Percentiles rank a stretch among this genome's conserved stretches.
These are phyloP conservation scores for Cornus florida DNA, from an alignment of 148 eudicot species.

Conservation along the genomic window DNA sequence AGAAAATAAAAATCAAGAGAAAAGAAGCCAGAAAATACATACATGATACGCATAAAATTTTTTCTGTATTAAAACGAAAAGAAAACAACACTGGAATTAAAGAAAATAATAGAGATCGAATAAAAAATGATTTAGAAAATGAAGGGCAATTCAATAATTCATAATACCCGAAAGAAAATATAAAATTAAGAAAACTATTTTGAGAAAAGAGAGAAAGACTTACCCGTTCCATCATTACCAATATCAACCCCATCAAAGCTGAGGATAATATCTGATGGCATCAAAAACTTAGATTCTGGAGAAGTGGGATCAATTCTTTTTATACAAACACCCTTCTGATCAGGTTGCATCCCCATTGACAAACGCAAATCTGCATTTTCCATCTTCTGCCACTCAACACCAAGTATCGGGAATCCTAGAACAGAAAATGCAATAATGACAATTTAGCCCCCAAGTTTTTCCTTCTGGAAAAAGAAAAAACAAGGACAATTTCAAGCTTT, in stretches of 20 bases:
- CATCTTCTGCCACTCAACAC: slow-evolving; percentile 96
- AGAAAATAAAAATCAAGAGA: no score
- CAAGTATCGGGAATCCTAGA: slow-evolving; percentile 79
- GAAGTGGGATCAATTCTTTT: slow-evolving; percentile 84
- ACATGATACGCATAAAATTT: background rate
- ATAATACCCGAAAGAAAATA: background rate
- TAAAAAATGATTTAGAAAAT: background rate
- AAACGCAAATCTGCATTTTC: slow-evolving; percentile 81
- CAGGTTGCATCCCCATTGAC: slow-evolving; percentile 76
- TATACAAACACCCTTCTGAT: slow-evolving; percentile 89
- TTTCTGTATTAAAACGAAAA: background rate
- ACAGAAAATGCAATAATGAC: slow-evolving; percentile 9
- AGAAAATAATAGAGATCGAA: background rate
- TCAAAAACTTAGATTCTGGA: slow-evolving; percentile 64
- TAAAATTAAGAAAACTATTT: background rate
- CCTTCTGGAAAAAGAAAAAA: background rate
- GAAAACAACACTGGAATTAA: background rate
- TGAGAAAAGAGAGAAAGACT: background rate
- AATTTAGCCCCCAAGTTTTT: background rate
- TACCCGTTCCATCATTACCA: slow-evolving; percentile 96
- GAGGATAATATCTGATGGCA: slow-evolving; percentile 81
- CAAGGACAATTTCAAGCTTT: no score
- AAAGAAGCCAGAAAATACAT: no score
- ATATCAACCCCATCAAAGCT: slow-evolving; percentile 85
- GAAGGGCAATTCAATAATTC: background rate